Evolutionary conservation across 495 filamentous ascomycete species (phyloP), one percentile per base, ranked within the genome.

Genomic region (Penicillium samsonianum): DNA sequence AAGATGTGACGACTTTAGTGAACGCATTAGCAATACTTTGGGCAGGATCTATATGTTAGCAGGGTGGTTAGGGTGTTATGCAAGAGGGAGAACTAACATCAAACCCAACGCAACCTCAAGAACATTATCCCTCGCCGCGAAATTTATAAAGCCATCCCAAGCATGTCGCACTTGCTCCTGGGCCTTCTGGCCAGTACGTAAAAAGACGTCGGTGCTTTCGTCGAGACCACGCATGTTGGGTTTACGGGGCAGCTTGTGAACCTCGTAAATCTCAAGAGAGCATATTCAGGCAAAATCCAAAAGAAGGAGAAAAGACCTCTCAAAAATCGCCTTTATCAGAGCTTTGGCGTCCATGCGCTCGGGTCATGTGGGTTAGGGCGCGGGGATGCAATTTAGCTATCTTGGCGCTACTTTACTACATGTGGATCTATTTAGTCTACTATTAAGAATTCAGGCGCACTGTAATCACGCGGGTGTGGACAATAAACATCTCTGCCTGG

Each of bases 71-170:
- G 40, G 17, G 8, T 5, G 11, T 14, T 14, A 23, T 23, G 42
- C 11, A 25, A 44, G 17, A 25, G 22, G 22, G 19, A 44, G 12
- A 10, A 33, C n/a, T 65, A 60, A 88, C 85, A 91, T 90, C 71
- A 91, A 76, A 61, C 88, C 88, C 43, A 90, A 82, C 14, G 88
- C 88, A 42, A 91, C 86, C 66, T 90, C 85, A 25, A 91, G 79
- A 31, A 91, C 86, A 58, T 91, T 91, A 54, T 89, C 88, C 46
- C 85, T 81, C 26, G 89, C 80, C 7, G 86, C 87, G 58, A 89
- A 91, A 52, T 88, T 86, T 26, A 84, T 67, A 69, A 91, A 91
- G 30, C 84, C 82, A 20, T 78, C 67, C 75, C 82, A 85, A 48
- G 82, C 61, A 53, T 76, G 73, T 41, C 67, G 73, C 14, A 76